Evolutionary conservation across 441 rosid genomes (phyloP).

Genomic region (Metrosideros polymorpha): DNA sequence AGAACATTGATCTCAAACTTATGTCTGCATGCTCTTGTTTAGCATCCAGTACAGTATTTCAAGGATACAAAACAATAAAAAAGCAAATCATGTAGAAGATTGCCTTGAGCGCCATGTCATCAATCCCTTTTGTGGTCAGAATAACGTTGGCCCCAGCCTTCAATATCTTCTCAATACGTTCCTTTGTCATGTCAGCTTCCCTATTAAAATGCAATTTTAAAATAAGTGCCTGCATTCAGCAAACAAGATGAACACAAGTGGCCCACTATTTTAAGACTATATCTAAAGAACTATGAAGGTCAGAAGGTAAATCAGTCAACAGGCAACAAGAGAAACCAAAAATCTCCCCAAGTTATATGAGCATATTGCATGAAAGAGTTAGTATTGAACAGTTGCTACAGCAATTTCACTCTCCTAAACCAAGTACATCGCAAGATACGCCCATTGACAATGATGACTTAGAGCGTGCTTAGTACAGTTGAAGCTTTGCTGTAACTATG

Average conservation of each 20-base stretch:
- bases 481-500: background rate
- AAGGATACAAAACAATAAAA: background rate
- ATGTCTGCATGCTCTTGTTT: background rate
- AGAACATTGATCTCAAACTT: background rate
- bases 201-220: conserved; percentile 26
- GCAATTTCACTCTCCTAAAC: background rate
- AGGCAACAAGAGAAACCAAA: background rate
- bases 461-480: background rate
- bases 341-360: background rate
- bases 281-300: background rate
- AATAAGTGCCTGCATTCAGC: background rate
- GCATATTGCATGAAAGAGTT: background rate
- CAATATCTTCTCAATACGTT: conserved; percentile 85
- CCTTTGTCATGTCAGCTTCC: conserved; percentile 96
- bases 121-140: conserved; percentile 95
- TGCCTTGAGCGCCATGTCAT: conserved; percentile 98
- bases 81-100: background rate
- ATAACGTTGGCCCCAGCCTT: conserved; percentile 97
- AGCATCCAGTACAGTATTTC: background rate
- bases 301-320: background rate
- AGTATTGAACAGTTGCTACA: background rate
- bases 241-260: background rate
- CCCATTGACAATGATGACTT: background rate
- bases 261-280: background rate
- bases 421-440: background rate